These are phyloP conservation scores for Rhododendron molle DNA, from an alignment of 148 eudicot species.

Conservation along the genomic window DNA sequence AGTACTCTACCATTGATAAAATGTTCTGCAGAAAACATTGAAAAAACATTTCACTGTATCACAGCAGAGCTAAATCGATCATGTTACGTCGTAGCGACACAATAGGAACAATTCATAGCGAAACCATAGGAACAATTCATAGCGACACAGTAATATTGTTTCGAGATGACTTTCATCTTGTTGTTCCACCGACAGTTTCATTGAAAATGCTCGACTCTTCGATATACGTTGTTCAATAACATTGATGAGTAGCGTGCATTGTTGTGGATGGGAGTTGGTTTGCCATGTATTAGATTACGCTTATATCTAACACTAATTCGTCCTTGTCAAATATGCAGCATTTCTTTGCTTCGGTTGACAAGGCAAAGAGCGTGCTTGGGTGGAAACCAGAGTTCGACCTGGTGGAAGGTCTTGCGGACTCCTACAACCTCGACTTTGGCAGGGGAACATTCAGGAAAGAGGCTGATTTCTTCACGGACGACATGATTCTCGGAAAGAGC, in stretches of 20 bases:
- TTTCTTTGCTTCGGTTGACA: constrained; percentile 90
- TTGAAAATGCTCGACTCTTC: too few species aligned
- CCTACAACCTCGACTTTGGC: constrained; percentile 91
- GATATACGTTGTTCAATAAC: background rate
- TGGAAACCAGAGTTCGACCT: constrained; percentile 76
- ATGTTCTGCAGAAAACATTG: background rate
- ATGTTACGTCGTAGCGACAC: background rate
- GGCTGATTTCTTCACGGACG: constrained; percentile 92
- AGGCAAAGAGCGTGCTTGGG: constrained; percentile 79
- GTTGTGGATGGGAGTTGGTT: background rate
- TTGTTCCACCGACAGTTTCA: background rate
- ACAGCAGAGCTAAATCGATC: background rate
- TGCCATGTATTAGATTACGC: background rate
- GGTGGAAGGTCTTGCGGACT: constrained; percentile 81
- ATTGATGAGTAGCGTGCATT: background rate
- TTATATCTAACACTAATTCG: background rate
- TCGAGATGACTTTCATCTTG: background rate
- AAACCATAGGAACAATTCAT: background rate
- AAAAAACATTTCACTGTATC: background rate
- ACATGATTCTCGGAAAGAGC: constrained; percentile 79
- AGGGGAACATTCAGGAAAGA: constrained; percentile 89
- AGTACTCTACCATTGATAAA: background rate
- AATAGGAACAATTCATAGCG: background rate
- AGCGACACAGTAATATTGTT: background rate
- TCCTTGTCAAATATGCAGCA: constrained; percentile 49